Evolutionary conservation across 495 filamentous ascomycete species (phyloP), one percentile per base, ranked within the genome.

Genomic region (Rhizodiscina lignyota): DNA sequence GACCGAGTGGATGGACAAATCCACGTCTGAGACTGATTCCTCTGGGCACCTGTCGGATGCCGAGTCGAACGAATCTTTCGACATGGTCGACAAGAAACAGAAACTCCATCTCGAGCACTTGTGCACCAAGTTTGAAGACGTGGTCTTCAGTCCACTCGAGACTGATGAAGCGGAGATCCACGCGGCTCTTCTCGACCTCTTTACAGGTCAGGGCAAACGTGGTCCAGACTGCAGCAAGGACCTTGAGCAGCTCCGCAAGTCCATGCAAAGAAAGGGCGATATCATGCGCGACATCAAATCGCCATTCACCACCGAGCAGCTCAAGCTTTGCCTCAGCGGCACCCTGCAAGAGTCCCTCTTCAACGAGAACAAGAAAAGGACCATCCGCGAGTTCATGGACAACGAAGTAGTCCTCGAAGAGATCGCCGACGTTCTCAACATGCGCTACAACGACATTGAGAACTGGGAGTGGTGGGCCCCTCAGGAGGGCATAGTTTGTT

Each of bases 141-240:
- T 39, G 11, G 36, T 26, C 16, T 39, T 39, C 36, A 39, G 16
- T 4, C 16, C 36, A 4, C 18, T 31, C 13, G 27, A 39, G 3
- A 39, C 36, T 5, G 30, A 39, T 21, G 36, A 39, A 30, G 29
- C 30, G 10, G 36, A 39, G 19, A 39, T 39, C 18, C 17, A 39
- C 22, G 30, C 27, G 16, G 16, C n/a, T n/a, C n/a, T n/a, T n/a
- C n/a, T n/a, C n/a, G n/a, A n/a, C n/a, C n/a, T n/a, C n/a, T n/a
- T n/a, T n/a, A n/a, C n/a, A n/a, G n/a, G n/a, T n/a, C n/a, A n/a
- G n/a, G n/a, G n/a, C n/a, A n/a, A n/a, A n/a, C n/a, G n/a, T n/a
- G n/a, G n/a, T n/a, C n/a, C n/a, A n/a, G n/a, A n/a, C n/a, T n/a
- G n/a, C n/a, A n/a, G n/a, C n/a, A n/a, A n/a, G n/a, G n/a, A n/a